Base-by-base conservation (phyloP, 768 basidiomycete species). In the Lactifluus pinguis region DNA sequence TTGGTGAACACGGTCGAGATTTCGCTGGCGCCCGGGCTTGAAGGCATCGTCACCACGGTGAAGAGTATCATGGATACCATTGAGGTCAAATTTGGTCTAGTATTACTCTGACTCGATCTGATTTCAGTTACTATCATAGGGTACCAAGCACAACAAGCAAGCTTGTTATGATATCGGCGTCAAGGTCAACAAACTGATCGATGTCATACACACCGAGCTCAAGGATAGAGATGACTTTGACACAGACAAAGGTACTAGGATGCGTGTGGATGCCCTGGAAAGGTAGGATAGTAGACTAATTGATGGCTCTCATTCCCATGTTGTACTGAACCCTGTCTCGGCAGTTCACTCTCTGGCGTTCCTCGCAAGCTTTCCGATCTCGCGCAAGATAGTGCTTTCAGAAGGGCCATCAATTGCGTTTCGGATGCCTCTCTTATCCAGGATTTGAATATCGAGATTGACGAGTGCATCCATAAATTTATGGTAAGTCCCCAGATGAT, bases 61-160 rank as follows among this genome's bases (percentile, higher is more conserved):
- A 52, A 36, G 45, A 44, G 30, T 44, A 57, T 62, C 45, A 57
- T 57, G 51, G 61, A 62, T 5, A 57, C 25, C 7, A 51, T 62
- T 1, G 61, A 62, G 55, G 61, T 57, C 11, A 36, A 49, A 7
- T 38, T 2, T 15, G 34, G 17, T 53, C 38, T 25, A 14, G 2
- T 36, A 30, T 7, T 17, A 9, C 21, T 29, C 9, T 36, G 36
- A 49, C 8, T 13, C 48, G 38, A 29, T 34, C 39, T 57, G 39
- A 57, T 49, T 49, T 25, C 25, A 25, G 25, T 25, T 9, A 19
- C 6, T 48, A 30, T 11, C 17, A 10, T 21, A 64, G 63, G 51
- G 54, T 13, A 50, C 60, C 29, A 64, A 64, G 36, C 63, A 64
- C 39, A 64, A 64, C 32, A 64, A 64, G 14, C 59, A 64, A 55